Evolutionary conservation across 257 asterid species (phyloP).

Genomic region (Petunia secreta): DNA sequence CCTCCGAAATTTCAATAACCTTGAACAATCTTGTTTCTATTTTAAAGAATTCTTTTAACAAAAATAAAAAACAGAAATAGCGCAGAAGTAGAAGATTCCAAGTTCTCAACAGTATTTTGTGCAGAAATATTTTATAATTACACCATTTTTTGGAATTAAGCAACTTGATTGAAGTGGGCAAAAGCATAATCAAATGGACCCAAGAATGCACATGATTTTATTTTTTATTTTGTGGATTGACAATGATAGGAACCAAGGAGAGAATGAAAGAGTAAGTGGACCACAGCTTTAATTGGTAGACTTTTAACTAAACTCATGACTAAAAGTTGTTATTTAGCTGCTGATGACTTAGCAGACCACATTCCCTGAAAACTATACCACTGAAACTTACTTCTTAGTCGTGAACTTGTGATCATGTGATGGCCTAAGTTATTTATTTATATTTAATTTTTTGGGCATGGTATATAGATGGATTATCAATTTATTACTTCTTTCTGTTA

Average conservation of each 20-base stretch:
- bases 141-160: background rate
- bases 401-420: no score
- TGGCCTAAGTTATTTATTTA: no score
- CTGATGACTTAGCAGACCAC: background rate
- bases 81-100: no score
- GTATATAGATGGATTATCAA: no score
- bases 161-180: background rate
- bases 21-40: no score
- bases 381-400: background rate
- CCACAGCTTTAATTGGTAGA: background rate
- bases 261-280: background rate
- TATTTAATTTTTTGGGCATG: no score
- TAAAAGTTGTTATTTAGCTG: conserved; percentile 5
- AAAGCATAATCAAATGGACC: background rate
- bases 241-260: background rate
- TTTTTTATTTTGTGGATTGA: background rate
- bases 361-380: background rate
- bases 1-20: no score
- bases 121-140: no score
- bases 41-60: no score
- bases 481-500: no score
- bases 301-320: background rate
- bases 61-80: no score
- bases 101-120: no score
- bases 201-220: background rate